phyloP scores from a whole-genome alignment of 2,329 filamentous ascomycete genomes.

The Lasiodiplodia theobromae region DNA sequence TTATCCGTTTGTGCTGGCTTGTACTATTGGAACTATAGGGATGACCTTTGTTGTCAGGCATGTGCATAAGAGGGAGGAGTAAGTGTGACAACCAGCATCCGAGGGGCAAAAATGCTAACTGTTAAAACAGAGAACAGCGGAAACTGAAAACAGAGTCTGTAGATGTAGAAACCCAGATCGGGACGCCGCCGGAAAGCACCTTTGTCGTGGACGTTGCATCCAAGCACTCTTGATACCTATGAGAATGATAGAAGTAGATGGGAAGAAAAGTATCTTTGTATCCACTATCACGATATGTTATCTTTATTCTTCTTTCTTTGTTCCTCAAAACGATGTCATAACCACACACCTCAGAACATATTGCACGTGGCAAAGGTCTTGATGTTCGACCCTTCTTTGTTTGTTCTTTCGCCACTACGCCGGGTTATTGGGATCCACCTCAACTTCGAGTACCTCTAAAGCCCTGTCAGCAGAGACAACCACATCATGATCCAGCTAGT shows the following conservation, averaged over 20 bases:
- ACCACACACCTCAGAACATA: background rate
- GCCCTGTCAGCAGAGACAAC: background rate
- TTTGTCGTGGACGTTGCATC: background rate
- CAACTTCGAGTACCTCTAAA: background rate
- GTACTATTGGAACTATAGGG: slow-evolving; percentile 47
- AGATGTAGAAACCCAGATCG: background rate
- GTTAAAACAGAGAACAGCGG: background rate
- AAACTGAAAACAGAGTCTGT: slow-evolving; percentile 2
- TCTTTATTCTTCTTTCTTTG: background rate
- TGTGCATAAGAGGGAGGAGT: slow-evolving; percentile 32
- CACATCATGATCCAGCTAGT: background rate
- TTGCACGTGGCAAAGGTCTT: background rate
- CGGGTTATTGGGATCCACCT: background rate
- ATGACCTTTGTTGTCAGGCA: slow-evolving; percentile 30
- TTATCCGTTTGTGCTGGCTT: slow-evolving; percentile 51
- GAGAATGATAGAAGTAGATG: background rate
- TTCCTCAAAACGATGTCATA: background rate
- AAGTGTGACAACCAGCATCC: background rate
- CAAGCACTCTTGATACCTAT: background rate
- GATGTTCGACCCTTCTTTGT: background rate
- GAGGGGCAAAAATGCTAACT: background rate
- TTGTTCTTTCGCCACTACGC: slow-evolving; percentile 2
- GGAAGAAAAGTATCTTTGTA: background rate
- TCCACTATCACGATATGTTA: background rate
- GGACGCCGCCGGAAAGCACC: slow-evolving; percentile 6